Evolutionary conservation across 208 protist species (phyloP), one percentile per base, ranked within the genome.

Genomic region (Endotrypanum monterogeii): DNA sequence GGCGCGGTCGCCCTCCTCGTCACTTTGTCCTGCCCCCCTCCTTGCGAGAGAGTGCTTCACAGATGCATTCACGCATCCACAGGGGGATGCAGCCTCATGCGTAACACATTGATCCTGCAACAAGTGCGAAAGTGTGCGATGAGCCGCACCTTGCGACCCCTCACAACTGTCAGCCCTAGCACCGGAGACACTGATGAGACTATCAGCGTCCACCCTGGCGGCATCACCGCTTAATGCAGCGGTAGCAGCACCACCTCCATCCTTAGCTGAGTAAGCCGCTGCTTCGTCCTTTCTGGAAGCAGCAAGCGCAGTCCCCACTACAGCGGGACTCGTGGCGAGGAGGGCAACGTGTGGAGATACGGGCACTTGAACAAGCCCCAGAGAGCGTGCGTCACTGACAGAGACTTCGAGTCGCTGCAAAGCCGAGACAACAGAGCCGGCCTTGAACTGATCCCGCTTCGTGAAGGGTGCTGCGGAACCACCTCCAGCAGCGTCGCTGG

Each of bases 311-410:
- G 37, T 18, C 37, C 16, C 23, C 20, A 46, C 37, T 25, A 18
- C 39, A 25, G 14, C 44, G 5, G 44, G 28, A 23, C 37, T 52
- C 14, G 11, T 52, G 30, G 9, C 44, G n/a, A 20, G 28, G 28
- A 44, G 41, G 11, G 41, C 44, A 16, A 23, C 23, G 62, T 28
- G 28, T 41, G 23, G 28, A 48, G 44, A 41, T 41, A 54, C 25
- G 5, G 66, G 50, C 32, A 18, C 20, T n/a, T 70, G 66, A 7
- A 57, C 50, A 18, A 70, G 46, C 48, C 66, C 66, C 50, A 70
- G 46, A 7, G 41, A 44, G 20, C 32, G 7, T 37, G 66, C 66
- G 35, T 58, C 66, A 32, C 50, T 16, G 41, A 69, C 65, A 8
- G 65, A 30, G 44, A 37, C 28, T 25, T 41, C 12, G 12, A 55